Conservation (phyloP, 1,139 yeast species). For the Zygotorulaspora mrakii region DNA sequence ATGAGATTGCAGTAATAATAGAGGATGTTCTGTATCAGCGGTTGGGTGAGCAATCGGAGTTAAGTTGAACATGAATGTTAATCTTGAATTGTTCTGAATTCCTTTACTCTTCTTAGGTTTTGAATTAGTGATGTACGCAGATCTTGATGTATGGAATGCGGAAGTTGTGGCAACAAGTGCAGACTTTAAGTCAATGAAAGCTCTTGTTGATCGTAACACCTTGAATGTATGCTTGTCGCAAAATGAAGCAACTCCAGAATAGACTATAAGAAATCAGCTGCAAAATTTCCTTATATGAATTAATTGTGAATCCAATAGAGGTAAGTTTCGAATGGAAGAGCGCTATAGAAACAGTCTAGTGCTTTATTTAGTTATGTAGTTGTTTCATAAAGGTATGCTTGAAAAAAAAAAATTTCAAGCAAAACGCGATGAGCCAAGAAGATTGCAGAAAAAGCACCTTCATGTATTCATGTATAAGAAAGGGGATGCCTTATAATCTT, state of each 20-base stretch:
- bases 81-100: slow-evolving; percentile 9
- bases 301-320: not conserved
- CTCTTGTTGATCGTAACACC: slow-evolving; percentile 9
- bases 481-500: too few relatives aligned
- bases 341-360: not conserved
- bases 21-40: slow-evolving; percentile 57
- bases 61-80: slow-evolving; percentile 37
- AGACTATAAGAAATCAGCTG: not conserved
- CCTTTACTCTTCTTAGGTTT: slow-evolving; percentile 4
- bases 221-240: slow-evolving; percentile 8
- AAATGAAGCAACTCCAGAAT: not conserved
- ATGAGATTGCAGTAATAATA: slow-evolving; percentile 49
- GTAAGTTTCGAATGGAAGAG: not conserved
- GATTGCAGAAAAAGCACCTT: slow-evolving; percentile 1
- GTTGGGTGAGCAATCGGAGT: slow-evolving; percentile 52
- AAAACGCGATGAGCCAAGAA: slow-evolving; percentile 5
- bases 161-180: slow-evolving; percentile 4
- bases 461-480: too few relatives aligned
- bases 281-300: not conserved
- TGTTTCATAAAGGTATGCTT: slow-evolving; percentile 1
- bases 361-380: not conserved
- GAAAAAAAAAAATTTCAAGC: slow-evolving; percentile 6
- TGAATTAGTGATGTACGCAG: not conserved
- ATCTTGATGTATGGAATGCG: not conserved
- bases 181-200: slow-evolving; percentile 7